Evolutionary conservation across 1,139 yeast species (phyloP).

Genomic region (Pichia sp.): DNA sequence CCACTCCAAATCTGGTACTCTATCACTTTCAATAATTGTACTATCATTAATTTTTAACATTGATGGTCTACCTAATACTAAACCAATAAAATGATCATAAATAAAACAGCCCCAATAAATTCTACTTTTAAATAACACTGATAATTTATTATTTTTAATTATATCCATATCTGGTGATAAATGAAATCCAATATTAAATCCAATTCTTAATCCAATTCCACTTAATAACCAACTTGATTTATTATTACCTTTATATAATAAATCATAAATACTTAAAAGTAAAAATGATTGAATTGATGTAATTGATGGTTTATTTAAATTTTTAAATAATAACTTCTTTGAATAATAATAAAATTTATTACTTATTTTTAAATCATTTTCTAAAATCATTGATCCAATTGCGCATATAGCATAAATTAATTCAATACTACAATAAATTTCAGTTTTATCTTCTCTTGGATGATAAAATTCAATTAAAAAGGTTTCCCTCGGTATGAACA

Average conservation of each 20-base stretch:
- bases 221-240: slow-evolving; percentile 57
- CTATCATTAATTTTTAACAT: slow-evolving; percentile 51
- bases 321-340: slow-evolving; percentile 35
- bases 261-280: slow-evolving; percentile 46
- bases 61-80: slow-evolving; percentile 54
- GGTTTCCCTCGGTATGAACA: slow-evolving; percentile 57
- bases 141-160: slow-evolving; percentile 35
- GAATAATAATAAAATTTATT: slow-evolving; percentile 42
- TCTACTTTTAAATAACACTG: slow-evolving; percentile 50
- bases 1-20: slow-evolving; percentile 55
- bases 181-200: slow-evolving; percentile 60
- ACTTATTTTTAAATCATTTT: slow-evolving; percentile 38
- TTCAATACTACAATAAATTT: slow-evolving; percentile 34
- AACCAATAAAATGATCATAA: slow-evolving; percentile 58
- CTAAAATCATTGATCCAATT: slow-evolving; percentile 49
- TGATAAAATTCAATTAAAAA: slow-evolving; percentile 49
- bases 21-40: slow-evolving; percentile 40
- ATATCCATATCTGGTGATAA: slow-evolving; percentile 36
- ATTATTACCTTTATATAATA: slow-evolving; percentile 38
- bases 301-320: slow-evolving; percentile 1
- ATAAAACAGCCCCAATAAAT: slow-evolving; percentile 62
- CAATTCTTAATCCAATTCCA: slow-evolving; percentile 58
- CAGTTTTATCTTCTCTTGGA: slow-evolving; percentile 30
- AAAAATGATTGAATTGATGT: slow-evolving; percentile 38
- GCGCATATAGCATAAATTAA: slow-evolving; percentile 51